phyloP scores from a whole-genome alignment of 345 rosid species.

The Dimocarpus longan region DNA sequence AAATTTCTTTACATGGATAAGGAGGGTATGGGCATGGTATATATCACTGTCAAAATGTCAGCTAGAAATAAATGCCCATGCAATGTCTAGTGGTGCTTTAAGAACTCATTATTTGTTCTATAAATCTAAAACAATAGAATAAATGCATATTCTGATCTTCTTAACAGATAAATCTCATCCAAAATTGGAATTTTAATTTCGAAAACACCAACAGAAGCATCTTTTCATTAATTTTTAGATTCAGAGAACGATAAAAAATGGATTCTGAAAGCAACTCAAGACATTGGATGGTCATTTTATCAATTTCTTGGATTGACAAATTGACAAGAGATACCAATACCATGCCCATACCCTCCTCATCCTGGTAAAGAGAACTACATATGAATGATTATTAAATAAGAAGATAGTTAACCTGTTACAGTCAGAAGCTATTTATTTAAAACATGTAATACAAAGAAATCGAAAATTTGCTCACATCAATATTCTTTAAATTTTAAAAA shows the following conservation, averaged over 20 bases:
- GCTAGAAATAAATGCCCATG: too few species aligned
- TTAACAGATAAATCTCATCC: background rate
- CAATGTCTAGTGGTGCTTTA: background rate
- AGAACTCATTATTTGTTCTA: background rate
- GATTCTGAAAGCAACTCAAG: background rate
- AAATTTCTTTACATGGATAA: too few species aligned
- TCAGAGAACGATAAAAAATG: background rate
- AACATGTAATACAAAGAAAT: background rate
- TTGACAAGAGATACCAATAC: background rate
- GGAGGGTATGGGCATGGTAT: too few species aligned
- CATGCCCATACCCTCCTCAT: background rate
- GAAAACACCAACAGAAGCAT: background rate
- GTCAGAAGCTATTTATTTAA: slow-evolving; percentile 3
- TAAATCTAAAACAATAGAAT: background rate
- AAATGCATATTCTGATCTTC: background rate
- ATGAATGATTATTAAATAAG: background rate
- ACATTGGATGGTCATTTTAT: background rate
- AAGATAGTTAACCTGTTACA: slow-evolving; percentile 14
- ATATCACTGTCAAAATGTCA: too few species aligned
- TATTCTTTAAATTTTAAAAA: too few species aligned
- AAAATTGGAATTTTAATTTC: background rate
- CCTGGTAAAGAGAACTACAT: background rate
- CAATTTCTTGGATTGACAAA: background rate
- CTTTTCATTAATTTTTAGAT: background rate
- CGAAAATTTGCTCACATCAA: too few species aligned